Evolutionary conservation across 331 rosid species (phyloP).

Genomic region (Spiraea crenata): DNA sequence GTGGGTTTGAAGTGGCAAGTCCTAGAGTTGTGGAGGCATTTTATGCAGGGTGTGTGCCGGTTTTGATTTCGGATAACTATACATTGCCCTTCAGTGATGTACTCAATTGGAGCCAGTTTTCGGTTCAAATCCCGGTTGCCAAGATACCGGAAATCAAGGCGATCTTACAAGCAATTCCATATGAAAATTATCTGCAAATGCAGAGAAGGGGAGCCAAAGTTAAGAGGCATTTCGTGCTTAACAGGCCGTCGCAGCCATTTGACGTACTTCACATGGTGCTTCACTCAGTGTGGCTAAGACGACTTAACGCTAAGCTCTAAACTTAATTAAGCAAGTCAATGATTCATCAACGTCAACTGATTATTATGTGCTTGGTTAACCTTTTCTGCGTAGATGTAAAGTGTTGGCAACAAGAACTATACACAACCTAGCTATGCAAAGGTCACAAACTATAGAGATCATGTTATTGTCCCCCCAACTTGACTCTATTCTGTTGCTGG

Average conservation of each 20-base stretch:
- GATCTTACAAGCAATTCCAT: constrained; percentile 28
- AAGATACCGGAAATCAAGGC: constrained; percentile 35
- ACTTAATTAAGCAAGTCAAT: background rate
- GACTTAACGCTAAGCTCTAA: constrained; percentile 8
- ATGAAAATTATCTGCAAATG: constrained; percentile 25
- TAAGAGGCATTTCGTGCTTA: constrained; percentile 36
- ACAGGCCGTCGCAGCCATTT: constrained; percentile 33
- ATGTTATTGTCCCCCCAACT: background rate
- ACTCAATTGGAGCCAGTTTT: constrained; percentile 36
- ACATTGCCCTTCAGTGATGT: constrained; percentile 39
- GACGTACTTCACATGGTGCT: constrained; percentile 39
- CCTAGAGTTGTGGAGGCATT: constrained; percentile 38
- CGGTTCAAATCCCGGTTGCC: constrained; percentile 23
- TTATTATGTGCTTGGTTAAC: background rate
- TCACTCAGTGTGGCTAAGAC: constrained; percentile 39
- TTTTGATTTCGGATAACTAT: constrained; percentile 37
- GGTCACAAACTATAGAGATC: background rate
- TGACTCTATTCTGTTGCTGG: no score
- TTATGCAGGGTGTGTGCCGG: constrained; percentile 39
- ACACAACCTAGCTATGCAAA: background rate
- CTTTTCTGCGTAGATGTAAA: background rate
- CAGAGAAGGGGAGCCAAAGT: constrained; percentile 24
- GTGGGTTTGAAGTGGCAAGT: constrained; percentile 45
- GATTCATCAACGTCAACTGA: background rate
- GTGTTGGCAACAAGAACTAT: background rate